phyloP scores from a whole-genome alignment of 352 stramenopile genomes.

The Pythium vanterpoolii region DNA sequence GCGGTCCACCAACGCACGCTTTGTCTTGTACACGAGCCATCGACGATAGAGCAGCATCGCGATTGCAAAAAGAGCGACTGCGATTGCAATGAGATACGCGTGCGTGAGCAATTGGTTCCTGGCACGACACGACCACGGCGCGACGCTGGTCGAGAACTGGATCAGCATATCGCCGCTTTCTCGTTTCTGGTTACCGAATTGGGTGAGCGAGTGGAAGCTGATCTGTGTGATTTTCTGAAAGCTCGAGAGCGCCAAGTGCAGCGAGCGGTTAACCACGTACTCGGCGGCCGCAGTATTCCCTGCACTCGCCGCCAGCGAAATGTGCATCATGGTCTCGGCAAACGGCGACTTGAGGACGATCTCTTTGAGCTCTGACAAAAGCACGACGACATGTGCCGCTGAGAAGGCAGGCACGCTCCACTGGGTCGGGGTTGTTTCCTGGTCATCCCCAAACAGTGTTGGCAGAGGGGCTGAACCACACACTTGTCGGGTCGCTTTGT shows the following conservation, averaged over 20 bases:
- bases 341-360: slow-evolving; percentile 42
- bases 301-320: slow-evolving; percentile 20
- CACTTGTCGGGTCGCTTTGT: slow-evolving; percentile 31
- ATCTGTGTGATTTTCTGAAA: slow-evolving; percentile 44
- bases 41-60: slow-evolving; percentile 30
- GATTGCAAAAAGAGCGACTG: slow-evolving; percentile 24
- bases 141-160: slow-evolving; percentile 38
- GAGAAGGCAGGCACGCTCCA: slow-evolving; percentile 11
- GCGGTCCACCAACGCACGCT: slow-evolving; percentile 50
- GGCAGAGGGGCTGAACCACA: slow-evolving; percentile 38
- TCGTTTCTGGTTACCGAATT: slow-evolving; percentile 26
- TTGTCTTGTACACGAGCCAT: slow-evolving; percentile 37
- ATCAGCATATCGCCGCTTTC: slow-evolving; percentile 34
- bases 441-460: slow-evolving; percentile 13
- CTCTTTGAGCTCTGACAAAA: slow-evolving; percentile 48
- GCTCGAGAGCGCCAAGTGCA: slow-evolving; percentile 55
- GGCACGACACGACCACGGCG: slow-evolving; percentile 51
- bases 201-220: slow-evolving; percentile 12
- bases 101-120: slow-evolving; percentile 47
- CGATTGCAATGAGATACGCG: slow-evolving; percentile 34
- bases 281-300: slow-evolving; percentile 28
- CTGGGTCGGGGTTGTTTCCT: background rate
- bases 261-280: slow-evolving; percentile 58
- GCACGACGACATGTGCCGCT: slow-evolving; percentile 32
- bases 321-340: slow-evolving; percentile 34